Evolutionary conservation across 768 basidiomycete species (phyloP).

Genomic region (Suillus decipiens): DNA sequence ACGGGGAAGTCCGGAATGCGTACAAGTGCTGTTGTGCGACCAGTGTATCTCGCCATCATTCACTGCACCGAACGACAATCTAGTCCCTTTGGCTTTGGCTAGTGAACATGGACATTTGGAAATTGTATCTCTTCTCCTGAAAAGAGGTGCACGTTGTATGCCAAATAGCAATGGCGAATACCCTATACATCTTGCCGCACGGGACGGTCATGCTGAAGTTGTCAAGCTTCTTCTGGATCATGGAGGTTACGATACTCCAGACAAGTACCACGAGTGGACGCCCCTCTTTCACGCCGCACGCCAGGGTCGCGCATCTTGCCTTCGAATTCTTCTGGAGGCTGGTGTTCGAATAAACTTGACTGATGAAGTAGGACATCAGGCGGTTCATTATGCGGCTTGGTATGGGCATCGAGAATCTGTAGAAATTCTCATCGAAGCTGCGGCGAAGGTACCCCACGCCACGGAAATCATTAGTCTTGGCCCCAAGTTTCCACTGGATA

Average conservation of each 20-base stretch:
- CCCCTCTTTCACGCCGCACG: constrained; percentile 94
- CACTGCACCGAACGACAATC: constrained; percentile 58
- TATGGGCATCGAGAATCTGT: constrained; percentile 82
- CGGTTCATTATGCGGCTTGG: constrained; percentile 97
- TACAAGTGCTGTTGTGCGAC: constrained; percentile 76
- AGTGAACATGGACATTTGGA: constrained; percentile 87
- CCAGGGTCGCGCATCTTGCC: constrained; percentile 75
- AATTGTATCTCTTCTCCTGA: constrained; percentile 75
- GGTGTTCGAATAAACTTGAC: constrained; percentile 71
- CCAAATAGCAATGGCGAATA: constrained; percentile 96
- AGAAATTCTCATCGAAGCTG: constrained; percentile 51
- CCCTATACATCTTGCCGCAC: constrained; percentile 93
- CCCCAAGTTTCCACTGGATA: constrained; percentile 21
- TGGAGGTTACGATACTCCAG: constrained; percentile 82
- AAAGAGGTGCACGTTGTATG: constrained; percentile 73
- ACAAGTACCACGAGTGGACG: constrained; percentile 99
- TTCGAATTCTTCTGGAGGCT: constrained; percentile 76
- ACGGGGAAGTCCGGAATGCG: constrained; percentile 80
- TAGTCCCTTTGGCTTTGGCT: constrained; percentile 87
- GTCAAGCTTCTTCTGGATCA: constrained; percentile 74
- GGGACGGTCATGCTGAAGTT: constrained; percentile 86
- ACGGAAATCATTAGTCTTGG: constrained; percentile 20
- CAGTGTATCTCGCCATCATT: constrained; percentile 68
- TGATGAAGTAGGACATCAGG: constrained; percentile 84
- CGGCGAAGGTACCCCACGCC: constrained; percentile 22